Evolutionary conservation across 2,329 filamentous ascomycete species (phyloP).

Genomic region (Ascochyta rabiei): DNA sequence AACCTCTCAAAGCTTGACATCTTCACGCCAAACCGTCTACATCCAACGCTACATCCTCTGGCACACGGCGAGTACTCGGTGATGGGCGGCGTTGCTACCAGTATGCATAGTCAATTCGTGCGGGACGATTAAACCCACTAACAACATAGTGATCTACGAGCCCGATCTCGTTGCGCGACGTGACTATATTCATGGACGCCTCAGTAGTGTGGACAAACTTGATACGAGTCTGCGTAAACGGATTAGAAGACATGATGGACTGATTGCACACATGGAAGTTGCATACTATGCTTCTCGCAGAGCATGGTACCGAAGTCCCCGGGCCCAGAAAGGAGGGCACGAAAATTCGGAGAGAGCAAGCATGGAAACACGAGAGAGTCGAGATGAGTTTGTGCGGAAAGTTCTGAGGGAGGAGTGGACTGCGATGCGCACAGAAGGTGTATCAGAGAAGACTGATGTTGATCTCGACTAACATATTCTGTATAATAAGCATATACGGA

Average conservation of each 20-base stretch:
- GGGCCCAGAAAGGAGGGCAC: not conserved
- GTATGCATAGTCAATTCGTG: not conserved
- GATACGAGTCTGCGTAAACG: slow-evolving; percentile 20
- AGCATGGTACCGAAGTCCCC: slow-evolving; percentile 7
- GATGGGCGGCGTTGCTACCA: slow-evolving; percentile 28
- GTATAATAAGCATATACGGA: too few relatives aligned
- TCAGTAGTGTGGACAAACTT: slow-evolving; percentile 9
- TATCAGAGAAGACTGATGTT: slow-evolving; percentile 6
- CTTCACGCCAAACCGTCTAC: slow-evolving; percentile 39
- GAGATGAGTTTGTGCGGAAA: slow-evolving; percentile 26
- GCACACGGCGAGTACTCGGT: slow-evolving; percentile 23
- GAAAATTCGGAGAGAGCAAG: slow-evolving; percentile 15
- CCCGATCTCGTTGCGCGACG: slow-evolving; percentile 31
- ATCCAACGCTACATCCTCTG: slow-evolving; percentile 33
- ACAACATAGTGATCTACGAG: slow-evolving; percentile 28
- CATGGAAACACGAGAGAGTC: slow-evolving; percentile 24
- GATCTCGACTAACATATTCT: not conserved
- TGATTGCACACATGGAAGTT: slow-evolving; percentile 27
- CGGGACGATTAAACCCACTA: not conserved
- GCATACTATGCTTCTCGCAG: not conserved
- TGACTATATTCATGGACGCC: slow-evolving; percentile 20
- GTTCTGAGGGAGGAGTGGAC: slow-evolving; percentile 26
- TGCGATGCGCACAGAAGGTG: slow-evolving; percentile 18
- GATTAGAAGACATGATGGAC: slow-evolving; percentile 24
- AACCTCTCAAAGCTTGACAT: slow-evolving; percentile 40